phyloP scores from a whole-genome alignment of 164 flowering plant genomes.

The Akebia trifoliata region DNA sequence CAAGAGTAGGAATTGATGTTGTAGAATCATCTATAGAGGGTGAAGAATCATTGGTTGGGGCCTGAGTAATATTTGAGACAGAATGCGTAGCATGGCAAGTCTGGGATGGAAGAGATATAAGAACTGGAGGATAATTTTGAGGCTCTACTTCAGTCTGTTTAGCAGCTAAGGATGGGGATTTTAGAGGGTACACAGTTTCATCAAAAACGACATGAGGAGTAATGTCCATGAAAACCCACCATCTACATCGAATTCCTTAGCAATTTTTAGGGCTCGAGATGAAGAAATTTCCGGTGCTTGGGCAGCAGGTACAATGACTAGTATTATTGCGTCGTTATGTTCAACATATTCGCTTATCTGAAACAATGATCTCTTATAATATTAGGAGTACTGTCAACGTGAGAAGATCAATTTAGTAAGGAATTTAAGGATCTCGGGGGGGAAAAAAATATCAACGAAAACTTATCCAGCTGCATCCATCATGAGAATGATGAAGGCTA shows the following conservation, averaged over 20 bases:
- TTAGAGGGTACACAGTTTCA: too few species aligned
- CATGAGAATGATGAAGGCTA: not conserved
- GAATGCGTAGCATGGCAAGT: too few species aligned
- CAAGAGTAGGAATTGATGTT: too few species aligned
- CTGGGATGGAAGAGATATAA: too few species aligned
- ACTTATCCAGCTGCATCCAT: not conserved
- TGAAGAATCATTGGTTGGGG: too few species aligned
- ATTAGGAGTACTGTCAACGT: not conserved
- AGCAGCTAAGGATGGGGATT: too few species aligned
- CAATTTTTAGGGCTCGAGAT: constrained; percentile 66
- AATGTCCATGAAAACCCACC: constrained; percentile 33
- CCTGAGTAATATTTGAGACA: too few species aligned
- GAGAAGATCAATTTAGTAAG: not conserved
- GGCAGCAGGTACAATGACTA: constrained; percentile 79
- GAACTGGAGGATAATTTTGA: too few species aligned
- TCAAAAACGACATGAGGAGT: too few species aligned
- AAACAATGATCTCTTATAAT: constrained; percentile 4
- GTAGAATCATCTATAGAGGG: too few species aligned
- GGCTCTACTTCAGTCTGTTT: too few species aligned
- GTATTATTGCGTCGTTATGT: constrained; percentile 85
- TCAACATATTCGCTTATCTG: constrained; percentile 74
- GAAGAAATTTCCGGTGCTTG: constrained; percentile 97
- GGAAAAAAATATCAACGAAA: not conserved
- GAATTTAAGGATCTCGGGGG: not conserved
- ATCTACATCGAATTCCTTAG: constrained; percentile 86